Percentiles rank a stretch among this genome's conserved stretches.
Conservation (phyloP, 2,329 filamentous ascomycete genomes). For the Chrysoporthe austroafricana region DNA sequence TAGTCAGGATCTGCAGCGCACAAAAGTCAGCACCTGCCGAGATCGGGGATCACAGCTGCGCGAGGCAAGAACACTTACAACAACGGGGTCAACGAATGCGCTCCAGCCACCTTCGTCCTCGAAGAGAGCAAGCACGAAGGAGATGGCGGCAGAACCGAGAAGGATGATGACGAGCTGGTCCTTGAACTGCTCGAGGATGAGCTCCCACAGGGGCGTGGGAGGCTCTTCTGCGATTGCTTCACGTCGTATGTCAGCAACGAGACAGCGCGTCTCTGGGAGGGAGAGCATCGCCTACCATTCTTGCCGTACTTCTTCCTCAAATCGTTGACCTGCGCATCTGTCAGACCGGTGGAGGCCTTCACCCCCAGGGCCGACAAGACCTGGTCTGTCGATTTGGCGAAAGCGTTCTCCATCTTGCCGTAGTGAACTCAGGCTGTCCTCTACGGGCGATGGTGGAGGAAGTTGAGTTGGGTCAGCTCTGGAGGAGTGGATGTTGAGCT, state of each 20-base stretch:
- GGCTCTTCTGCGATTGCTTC: slow-evolving; percentile 79
- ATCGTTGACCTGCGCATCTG: slow-evolving; percentile 59
- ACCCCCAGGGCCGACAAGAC: slow-evolving; percentile 64
- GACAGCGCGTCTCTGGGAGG: slow-evolving; percentile 4
- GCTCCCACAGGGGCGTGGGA: slow-evolving; percentile 92
- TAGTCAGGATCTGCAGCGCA: slow-evolving; percentile 79
- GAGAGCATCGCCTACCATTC: slow-evolving; percentile 58
- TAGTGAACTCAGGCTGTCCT: slow-evolving; percentile 26
- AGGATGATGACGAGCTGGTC: slow-evolving; percentile 97
- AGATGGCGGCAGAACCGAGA: slow-evolving; percentile 88
- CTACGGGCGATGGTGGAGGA: slow-evolving; percentile 22
- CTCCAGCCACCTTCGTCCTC: slow-evolving; percentile 94
- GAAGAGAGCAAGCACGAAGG: slow-evolving; percentile 89
- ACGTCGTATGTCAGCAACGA: slow-evolving; percentile 15
- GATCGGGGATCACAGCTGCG: neutral
- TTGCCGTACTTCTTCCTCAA: slow-evolving; percentile 64
- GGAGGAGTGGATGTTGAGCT: slow-evolving; percentile 6
- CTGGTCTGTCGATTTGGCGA: slow-evolving; percentile 58
- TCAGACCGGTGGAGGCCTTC: slow-evolving; percentile 58
- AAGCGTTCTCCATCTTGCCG: slow-evolving; percentile 64
- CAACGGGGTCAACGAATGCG: slow-evolving; percentile 92
- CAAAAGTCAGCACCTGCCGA: slow-evolving; percentile 2
- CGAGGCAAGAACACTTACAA: slow-evolving; percentile 66
- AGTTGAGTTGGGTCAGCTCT: slow-evolving; percentile 1
- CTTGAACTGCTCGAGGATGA: slow-evolving; percentile 98